phyloP scores from a whole-genome alignment of 1,284 basidiomycete species.

The Leucoagaricus sp. region DNA sequence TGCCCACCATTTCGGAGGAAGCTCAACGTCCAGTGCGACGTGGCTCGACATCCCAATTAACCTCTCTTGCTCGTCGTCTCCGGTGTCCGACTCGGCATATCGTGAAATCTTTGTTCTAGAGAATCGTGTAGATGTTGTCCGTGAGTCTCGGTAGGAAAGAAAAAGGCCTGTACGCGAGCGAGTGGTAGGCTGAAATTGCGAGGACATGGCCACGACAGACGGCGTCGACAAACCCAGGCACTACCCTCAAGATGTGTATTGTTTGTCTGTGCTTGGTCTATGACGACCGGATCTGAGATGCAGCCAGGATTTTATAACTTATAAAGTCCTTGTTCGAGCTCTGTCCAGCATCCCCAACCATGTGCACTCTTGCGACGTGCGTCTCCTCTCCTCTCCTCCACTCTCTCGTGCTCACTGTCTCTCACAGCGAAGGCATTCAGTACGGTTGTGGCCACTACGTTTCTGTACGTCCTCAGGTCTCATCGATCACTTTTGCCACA shows the following conservation, averaged over 20 bases:
- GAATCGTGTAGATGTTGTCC: conserved; percentile 51
- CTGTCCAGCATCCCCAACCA: conserved; percentile 29
- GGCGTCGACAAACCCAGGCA: conserved; percentile 5
- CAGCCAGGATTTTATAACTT: background rate
- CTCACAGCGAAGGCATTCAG: conserved; percentile 69
- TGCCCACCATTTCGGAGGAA: conserved; percentile 72
- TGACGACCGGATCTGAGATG: conserved; percentile 11
- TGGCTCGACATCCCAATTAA: conserved; percentile 60
- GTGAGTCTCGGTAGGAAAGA: conserved; percentile 91
- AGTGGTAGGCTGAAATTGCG: conserved; percentile 46
- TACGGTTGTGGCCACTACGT: conserved; percentile 72
- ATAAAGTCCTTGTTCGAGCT: conserved; percentile 22
- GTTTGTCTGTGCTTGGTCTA: conserved; percentile 13
- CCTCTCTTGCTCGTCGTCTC: conserved; percentile 67
- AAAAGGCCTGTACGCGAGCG: conserved; percentile 93
- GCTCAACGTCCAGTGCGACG: conserved; percentile 57
- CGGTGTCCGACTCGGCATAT: conserved; percentile 43
- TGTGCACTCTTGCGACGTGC: conserved; percentile 77
- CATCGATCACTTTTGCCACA: conserved; percentile 23
- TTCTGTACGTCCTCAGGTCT: conserved; percentile 34
- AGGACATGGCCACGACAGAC: conserved; percentile 6
- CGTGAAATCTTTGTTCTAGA: conserved; percentile 34
- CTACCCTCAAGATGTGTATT: conserved; percentile 3
- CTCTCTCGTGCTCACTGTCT: conserved; percentile 21
- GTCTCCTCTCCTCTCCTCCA: conserved; percentile 29